Percentiles rank a stretch among this genome's conserved stretches.
These are phyloP conservation scores for Penicillium pulvis DNA, from an alignment of 495 filamentous ascomycete species.

Conservation along the genomic window DNA sequence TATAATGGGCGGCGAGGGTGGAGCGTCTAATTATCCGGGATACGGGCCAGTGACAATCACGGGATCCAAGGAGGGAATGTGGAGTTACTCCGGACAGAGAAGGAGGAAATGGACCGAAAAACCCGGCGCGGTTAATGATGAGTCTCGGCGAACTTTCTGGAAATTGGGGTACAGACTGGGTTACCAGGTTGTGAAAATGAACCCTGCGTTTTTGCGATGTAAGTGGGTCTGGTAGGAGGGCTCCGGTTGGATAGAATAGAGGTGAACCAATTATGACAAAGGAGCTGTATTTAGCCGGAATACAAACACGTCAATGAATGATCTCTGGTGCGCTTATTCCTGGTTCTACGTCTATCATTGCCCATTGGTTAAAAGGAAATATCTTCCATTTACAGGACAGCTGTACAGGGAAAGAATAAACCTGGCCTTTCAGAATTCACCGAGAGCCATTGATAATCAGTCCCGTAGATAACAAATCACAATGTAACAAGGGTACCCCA, in stretches of 20 bases:
- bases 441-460: background rate
- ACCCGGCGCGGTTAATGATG: background rate
- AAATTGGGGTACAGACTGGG: slow-evolving; percentile 1
- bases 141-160: slow-evolving; percentile 16
- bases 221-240: background rate
- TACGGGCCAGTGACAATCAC: slow-evolving; percentile 2
- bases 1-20: slow-evolving; percentile 17
- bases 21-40: slow-evolving; percentile 24
- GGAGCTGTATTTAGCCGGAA: slow-evolving; percentile 26
- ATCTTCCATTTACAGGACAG: background rate
- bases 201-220: background rate
- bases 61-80: slow-evolving; percentile 5
- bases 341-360: background rate
- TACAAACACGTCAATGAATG: background rate
- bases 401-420: background rate
- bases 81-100: background rate
- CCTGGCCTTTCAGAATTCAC: background rate
- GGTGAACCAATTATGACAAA: slow-evolving; percentile 1
- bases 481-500: slow-evolving; percentile 8
- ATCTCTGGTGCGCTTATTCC: background rate
- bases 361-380: background rate
- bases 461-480: slow-evolving; percentile 1
- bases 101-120: slow-evolving; percentile 14
- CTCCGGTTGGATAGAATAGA: background rate
- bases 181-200: background rate